phyloP scores from a whole-genome alignment of 2,329 filamentous ascomycete genomes.

The Fusarium coicis region DNA sequence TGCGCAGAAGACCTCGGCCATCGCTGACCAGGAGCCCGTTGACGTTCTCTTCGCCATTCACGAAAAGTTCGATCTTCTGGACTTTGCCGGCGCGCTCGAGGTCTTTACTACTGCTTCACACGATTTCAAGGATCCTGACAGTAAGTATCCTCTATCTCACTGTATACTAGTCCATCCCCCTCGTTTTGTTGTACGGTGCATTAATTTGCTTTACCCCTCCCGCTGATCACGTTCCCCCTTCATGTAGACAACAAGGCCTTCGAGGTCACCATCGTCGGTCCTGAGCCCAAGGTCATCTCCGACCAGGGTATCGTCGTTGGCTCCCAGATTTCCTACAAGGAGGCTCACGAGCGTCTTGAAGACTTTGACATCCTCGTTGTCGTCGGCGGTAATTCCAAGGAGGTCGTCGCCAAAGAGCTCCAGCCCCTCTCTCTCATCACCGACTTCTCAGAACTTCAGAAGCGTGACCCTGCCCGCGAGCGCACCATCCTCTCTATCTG shows the following conservation, averaged over 20 bases:
- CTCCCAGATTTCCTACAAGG: constrained; percentile 81
- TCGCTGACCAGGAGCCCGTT: constrained; percentile 66
- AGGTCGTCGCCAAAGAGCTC: constrained; percentile 72
- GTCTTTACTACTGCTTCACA: constrained; percentile 63
- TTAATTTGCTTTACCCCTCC: constrained; percentile 32
- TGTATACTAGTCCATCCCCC: background rate
- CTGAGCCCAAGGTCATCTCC: constrained; percentile 66
- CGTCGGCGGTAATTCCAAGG: constrained; percentile 75
- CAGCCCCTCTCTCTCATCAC: constrained; percentile 79
- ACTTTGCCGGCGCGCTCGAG: constrained; percentile 67
- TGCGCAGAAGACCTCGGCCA: constrained; percentile 67
- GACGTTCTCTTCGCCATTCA: constrained; percentile 71
- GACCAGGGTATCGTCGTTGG: constrained; percentile 75
- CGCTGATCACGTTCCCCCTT: constrained; percentile 37
- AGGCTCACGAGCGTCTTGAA: constrained; percentile 77
- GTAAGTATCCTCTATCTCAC: constrained; percentile 44
- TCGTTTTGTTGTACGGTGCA: constrained; percentile 3
- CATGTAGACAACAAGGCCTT: constrained; percentile 65
- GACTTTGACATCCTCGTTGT: constrained; percentile 85
- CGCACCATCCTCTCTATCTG: constrained; percentile 84
- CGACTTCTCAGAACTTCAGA: constrained; percentile 82
- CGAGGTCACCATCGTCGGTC: constrained; percentile 65
- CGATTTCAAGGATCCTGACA: constrained; percentile 64
- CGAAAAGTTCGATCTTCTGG: constrained; percentile 67
- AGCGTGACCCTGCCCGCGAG: constrained; percentile 81